phyloP scores from a whole-genome alignment of 805 yeast genomes.

The Wickerhamomyces tratensis region DNA sequence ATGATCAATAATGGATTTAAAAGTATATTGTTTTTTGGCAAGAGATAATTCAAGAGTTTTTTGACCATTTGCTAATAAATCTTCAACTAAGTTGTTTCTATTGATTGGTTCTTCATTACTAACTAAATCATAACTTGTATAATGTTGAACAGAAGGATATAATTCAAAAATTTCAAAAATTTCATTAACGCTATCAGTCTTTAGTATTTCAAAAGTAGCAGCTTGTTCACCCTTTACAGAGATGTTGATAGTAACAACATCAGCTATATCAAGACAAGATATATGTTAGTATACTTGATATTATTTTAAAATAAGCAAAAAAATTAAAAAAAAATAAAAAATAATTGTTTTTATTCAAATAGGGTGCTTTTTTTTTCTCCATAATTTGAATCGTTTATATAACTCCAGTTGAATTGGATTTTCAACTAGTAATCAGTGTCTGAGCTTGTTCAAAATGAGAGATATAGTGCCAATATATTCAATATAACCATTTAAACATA shows the following conservation, averaged over 20 bases:
- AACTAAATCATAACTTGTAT: slow-evolving; percentile 48
- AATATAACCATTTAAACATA: no score
- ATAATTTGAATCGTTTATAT: no score
- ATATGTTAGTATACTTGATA: not conserved
- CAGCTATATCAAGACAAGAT: not conserved
- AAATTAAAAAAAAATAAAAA: no score
- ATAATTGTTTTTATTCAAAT: no score
- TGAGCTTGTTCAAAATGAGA: no score
- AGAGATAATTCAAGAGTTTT: slow-evolving; percentile 32
- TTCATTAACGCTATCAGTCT: slow-evolving; percentile 42
- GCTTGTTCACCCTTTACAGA: slow-evolving; percentile 2
- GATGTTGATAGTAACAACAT: slow-evolving; percentile 2
- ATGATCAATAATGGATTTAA: slow-evolving; percentile 52
- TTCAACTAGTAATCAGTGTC: no score
- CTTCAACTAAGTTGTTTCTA: slow-evolving; percentile 18
- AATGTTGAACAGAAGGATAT: slow-evolving; percentile 46
- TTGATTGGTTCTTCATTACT: slow-evolving; percentile 24
- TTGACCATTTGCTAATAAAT: slow-evolving; percentile 13
- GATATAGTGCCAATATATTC: no score
- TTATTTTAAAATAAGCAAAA: no score
- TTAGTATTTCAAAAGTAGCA: slow-evolving; percentile 10
- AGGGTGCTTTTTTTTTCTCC: no score
- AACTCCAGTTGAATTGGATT: no score
- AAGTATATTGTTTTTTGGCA: slow-evolving; percentile 49
- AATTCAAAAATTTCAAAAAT: slow-evolving; percentile 48